Evolutionary conservation across 352 stramenopile genomes (phyloP), one percentile per base, ranked within the genome.

Genomic region (Phytopythium cucurbitacearum): DNA sequence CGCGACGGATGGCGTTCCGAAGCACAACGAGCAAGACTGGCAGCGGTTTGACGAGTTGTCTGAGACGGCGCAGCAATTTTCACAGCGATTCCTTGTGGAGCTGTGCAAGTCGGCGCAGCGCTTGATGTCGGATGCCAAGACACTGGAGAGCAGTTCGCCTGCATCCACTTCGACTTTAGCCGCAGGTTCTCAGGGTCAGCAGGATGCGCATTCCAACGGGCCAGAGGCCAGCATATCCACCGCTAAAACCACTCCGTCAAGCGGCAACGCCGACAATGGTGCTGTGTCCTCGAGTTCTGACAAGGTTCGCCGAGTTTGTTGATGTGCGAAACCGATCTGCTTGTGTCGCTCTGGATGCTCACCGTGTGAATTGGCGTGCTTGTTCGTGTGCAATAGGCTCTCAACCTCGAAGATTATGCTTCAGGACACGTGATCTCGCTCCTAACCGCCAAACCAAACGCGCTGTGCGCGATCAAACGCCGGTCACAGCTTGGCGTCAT

Each of bases 401-500:
- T 73, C 45, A 75, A 53, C 4, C 37, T 38, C 3, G 48, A 54
- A 3, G 48, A 54, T 0, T 16, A 8, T 5, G 12, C 48, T 15
- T n/a, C 35, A 16, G 38, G 39, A 5, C 48, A 28, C 3, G 44
- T 54, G 9, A 54, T 69, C 12, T 67, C 47, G 4, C 12, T 70
- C 36, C 35, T 72, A 11, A 52, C 56, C 28, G 51, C 41, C 12
- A 47, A 53, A 9, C 39, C 57, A 50, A 51, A 56, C 3, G 76
- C 87, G 42, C 55, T 73, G 5, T 48, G 58, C 9, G 73, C 62
- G 36, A 75, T 93, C 38, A 85, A 71, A 40, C 75, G 83, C 7
- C 70, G 80, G 58, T 93, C 83, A 9, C 83, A 93, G 85, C 57
- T 95, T 6, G 83, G 80, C 0, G 72, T 94, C 56, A 57, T 94